These are phyloP conservation scores for Pseudogymnoascus sp. DNA, from an alignment of 2,329 filamentous ascomycete species.

Conservation along the genomic window DNA sequence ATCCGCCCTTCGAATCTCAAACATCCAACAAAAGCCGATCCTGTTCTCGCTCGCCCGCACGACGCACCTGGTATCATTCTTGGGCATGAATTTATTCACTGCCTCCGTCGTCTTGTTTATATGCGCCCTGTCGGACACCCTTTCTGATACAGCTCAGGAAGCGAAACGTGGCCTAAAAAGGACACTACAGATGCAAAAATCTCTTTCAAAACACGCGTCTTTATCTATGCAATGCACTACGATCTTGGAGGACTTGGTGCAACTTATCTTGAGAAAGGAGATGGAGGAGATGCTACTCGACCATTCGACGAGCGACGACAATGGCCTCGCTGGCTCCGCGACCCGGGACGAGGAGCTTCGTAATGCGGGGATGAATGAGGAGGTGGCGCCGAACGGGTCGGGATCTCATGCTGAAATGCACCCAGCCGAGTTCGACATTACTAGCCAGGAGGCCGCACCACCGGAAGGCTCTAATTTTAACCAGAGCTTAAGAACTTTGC, in stretches of 20 bases:
- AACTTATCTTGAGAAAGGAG: slow-evolving; percentile 14
- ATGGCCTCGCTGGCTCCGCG: not conserved
- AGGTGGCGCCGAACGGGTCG: not conserved
- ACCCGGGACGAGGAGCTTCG: not conserved
- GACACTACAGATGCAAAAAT: slow-evolving; percentile 35
- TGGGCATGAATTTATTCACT: slow-evolving; percentile 40
- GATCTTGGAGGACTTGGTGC: slow-evolving; percentile 20
- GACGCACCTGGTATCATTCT: slow-evolving; percentile 37
- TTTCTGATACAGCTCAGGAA: slow-evolving; percentile 36
- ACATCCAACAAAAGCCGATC: slow-evolving; percentile 28
- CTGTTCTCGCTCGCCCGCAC: slow-evolving; percentile 34
- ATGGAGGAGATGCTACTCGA: slow-evolving; percentile 12
- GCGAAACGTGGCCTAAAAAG: slow-evolving; percentile 37
- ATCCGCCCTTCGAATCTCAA: slow-evolving; percentile 34
- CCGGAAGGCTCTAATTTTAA: not conserved
- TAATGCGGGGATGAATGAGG: not conserved
- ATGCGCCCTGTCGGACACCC: slow-evolving; percentile 35
- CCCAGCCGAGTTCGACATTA: not conserved
- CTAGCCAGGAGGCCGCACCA: not conserved
- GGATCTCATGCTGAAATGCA: not conserved
- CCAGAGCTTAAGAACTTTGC: not conserved
- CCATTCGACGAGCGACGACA: not conserved
- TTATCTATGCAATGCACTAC: slow-evolving; percentile 31
- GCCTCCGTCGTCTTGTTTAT: slow-evolving; percentile 38
- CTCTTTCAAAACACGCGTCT: slow-evolving; percentile 29